These are phyloP conservation scores for Phytophthora podocarpi DNA, from an alignment of 352 stramenopile species.

Conservation along the genomic window DNA sequence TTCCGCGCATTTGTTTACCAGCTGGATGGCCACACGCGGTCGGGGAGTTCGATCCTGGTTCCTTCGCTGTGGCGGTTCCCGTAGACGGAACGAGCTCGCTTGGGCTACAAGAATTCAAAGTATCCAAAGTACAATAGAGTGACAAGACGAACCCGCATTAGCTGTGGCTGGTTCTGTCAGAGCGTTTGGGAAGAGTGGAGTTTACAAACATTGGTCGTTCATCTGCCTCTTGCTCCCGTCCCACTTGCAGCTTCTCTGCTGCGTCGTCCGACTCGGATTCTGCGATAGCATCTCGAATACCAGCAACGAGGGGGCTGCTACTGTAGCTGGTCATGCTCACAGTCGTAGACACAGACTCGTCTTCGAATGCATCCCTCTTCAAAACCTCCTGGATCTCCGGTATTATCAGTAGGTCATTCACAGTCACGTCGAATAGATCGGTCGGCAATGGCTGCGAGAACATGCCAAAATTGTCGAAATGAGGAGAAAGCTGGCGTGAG, in stretches of 20 bases:
- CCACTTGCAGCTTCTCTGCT: background rate
- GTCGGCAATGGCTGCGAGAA: background rate
- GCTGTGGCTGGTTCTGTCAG: background rate
- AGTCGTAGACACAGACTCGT: background rate
- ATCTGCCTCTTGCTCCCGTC: background rate
- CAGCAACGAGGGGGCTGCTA: too few relatives aligned
- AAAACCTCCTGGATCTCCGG: conserved; percentile 17
- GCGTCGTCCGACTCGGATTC: background rate
- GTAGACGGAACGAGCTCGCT: background rate
- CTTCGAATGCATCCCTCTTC: background rate
- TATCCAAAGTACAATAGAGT: background rate
- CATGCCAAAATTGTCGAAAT: conserved; percentile 2
- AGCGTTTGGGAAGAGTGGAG: too few relatives aligned
- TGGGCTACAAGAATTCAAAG: background rate
- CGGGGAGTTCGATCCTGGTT: background rate
- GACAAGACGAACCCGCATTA: background rate
- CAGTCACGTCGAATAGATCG: background rate
- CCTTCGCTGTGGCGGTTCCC: background rate
- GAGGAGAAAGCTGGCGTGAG: background rate
- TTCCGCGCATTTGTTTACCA: conserved; percentile 7
- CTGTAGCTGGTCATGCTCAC: background rate
- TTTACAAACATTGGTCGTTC: too few relatives aligned
- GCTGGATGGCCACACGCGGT: background rate
- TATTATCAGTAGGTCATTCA: conserved; percentile 18
- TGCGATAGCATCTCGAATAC: background rate